phyloP scores from a whole-genome alignment of 129 eudicot genomes.

The Flaveria ramosissima region DNA sequence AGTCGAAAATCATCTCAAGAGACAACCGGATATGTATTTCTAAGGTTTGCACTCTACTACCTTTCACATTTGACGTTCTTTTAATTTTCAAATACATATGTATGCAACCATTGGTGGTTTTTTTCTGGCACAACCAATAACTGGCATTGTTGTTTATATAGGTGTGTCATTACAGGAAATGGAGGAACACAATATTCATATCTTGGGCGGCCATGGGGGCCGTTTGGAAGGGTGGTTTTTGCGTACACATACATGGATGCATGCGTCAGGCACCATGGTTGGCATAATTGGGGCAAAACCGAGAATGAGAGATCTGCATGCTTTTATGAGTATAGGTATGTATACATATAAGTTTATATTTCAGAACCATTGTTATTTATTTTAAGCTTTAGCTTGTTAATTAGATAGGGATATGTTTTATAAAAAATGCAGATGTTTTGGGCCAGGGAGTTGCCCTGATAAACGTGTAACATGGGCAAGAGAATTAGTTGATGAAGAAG shows the following conservation, averaged over 20 bases:
- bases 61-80: not conserved
- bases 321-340: slow-evolving; percentile 70
- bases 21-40: slow-evolving; percentile 84
- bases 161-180: slow-evolving; percentile 91
- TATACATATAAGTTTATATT: not conserved
- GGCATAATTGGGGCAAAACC: slow-evolving; percentile 87
- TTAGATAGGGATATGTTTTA: slow-evolving; percentile 3
- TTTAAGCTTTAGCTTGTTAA: not conserved
- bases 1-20: slow-evolving; percentile 90
- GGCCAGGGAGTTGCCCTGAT: slow-evolving; percentile 75
- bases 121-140: not conserved
- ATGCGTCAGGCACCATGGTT: slow-evolving; percentile 73
- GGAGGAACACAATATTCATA: slow-evolving; percentile 64
- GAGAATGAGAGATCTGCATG: slow-evolving; percentile 94
- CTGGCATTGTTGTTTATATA: slow-evolving; percentile 22
- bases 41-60: slow-evolving; percentile 54
- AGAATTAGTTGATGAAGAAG: slow-evolving; percentile 84
- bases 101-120: not conserved
- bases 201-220: slow-evolving; percentile 99
- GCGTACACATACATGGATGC: slow-evolving; percentile 86
- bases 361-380: not conserved
- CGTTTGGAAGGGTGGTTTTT: slow-evolving; percentile 92
- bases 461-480: slow-evolving; percentile 89
- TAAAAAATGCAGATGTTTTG: slow-evolving; percentile 62
- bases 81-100: not conserved